A percentile compares a stretch with the other conserved stretches of the same genome.
phyloP scores from a whole-genome alignment of 768 basidiomycete genomes.

The Imleria badia region DNA sequence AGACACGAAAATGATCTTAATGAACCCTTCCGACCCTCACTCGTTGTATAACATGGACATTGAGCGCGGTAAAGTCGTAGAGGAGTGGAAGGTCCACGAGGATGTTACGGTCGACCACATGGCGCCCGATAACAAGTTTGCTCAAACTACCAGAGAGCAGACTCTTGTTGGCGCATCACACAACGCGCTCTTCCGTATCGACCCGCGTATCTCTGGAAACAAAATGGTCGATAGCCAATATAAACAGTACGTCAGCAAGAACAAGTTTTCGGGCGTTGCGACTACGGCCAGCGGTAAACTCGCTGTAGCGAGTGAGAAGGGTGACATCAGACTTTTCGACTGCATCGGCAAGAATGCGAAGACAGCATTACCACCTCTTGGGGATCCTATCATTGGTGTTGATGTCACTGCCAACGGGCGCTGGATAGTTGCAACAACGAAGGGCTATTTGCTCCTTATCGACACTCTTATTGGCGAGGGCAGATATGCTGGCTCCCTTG shows the following conservation, averaged over 20 bases:
- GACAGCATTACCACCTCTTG: conserved; percentile 92
- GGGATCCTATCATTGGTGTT: conserved; percentile 92
- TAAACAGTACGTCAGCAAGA: conserved; percentile 95
- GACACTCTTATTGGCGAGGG: conserved; percentile 95
- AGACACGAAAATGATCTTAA: conserved; percentile 93
- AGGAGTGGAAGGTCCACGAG: conserved; percentile 98
- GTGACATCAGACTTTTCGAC: conserved; percentile 94
- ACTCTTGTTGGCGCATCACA: conserved; percentile 92
- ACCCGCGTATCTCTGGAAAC: conserved; percentile 88
- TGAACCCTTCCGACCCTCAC: conserved; percentile 78
- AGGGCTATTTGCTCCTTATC: conserved; percentile 90
- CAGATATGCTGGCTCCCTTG: conserved; percentile 74
- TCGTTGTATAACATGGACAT: conserved; percentile 91
- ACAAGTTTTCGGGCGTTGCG: conserved; percentile 89
- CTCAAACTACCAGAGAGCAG: conserved; percentile 88
- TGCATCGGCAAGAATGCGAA: conserved; percentile 98
- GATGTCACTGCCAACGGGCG: conserved; percentile 94
- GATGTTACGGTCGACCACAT: conserved; percentile 84
- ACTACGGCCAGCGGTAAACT: conserved; percentile 87
- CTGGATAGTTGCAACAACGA: conserved; percentile 94
- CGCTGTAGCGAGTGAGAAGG: conserved; percentile 94
- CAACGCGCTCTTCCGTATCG: conserved; percentile 96
- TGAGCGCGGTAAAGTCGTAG: conserved; percentile 92
- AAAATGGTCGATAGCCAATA: conserved; percentile 94
- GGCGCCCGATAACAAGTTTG: conserved; percentile 91